Conservation (phyloP, 75 land plant genomes). For the Pinus albicaulis region DNA sequence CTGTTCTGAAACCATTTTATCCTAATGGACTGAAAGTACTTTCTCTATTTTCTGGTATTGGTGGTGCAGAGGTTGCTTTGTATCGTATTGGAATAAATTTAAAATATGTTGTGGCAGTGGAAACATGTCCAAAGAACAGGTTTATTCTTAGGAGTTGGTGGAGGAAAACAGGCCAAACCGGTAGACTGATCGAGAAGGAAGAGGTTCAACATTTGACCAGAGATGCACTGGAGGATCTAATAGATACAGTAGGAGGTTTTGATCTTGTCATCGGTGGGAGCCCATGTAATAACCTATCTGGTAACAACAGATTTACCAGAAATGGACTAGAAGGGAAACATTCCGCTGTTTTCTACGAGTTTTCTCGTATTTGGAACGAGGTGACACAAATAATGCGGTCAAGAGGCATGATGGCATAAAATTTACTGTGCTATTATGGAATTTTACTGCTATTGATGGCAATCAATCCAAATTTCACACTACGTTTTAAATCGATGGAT, state of each 20-base stretch:
- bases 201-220: constrained; percentile 55
- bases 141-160: constrained; percentile 77
- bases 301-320: constrained; percentile 64
- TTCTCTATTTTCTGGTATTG: constrained; percentile 43
- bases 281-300: constrained; percentile 88
- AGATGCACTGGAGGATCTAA: constrained; percentile 32
- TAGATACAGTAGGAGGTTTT: constrained; percentile 60
- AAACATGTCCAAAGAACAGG: constrained; percentile 31
- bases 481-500: background rate
- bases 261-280: constrained; percentile 88
- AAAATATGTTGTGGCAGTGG: constrained; percentile 37
- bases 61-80: constrained; percentile 48
- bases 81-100: constrained; percentile 27
- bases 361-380: constrained; percentile 63
- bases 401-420: constrained; percentile 15
- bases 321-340: constrained; percentile 78
- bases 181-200: constrained; percentile 49
- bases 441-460: background rate
- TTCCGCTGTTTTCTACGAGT: constrained; percentile 74
- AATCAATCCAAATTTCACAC: background rate
- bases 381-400: constrained; percentile 49
- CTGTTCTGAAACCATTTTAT: constrained; percentile 29
- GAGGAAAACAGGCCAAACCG: constrained; percentile 68
- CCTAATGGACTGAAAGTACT: constrained; percentile 32
- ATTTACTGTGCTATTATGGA: background rate